Conservation (phyloP, 768 basidiomycete species). For the Krasilnikovozyma curviuscula region DNA sequence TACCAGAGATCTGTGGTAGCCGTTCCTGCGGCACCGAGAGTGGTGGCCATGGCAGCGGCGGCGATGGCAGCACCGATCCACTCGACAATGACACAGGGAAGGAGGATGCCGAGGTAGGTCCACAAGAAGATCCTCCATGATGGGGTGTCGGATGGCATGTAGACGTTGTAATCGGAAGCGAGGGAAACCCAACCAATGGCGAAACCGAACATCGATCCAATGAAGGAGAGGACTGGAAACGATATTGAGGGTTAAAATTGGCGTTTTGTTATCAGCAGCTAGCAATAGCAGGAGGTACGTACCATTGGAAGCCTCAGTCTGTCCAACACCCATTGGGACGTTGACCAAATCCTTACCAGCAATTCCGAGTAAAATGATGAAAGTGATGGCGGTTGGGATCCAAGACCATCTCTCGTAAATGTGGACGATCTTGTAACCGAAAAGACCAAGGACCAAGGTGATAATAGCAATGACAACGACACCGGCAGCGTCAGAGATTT, state of each 20-base stretch:
- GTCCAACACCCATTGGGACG: constrained; percentile 22
- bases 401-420: constrained; percentile 30
- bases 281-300: no score
- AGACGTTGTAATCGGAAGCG: constrained; percentile 30
- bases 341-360: constrained; percentile 20
- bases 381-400: constrained; percentile 30
- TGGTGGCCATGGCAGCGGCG: constrained; percentile 25
- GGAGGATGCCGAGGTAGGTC: constrained; percentile 28
- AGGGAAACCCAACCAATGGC: constrained; percentile 26
- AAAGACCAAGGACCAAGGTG: constrained; percentile 39
- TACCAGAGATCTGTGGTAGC: no score
- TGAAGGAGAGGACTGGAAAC: constrained; percentile 31
- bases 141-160: constrained; percentile 28
- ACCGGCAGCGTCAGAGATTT: constrained; percentile 21
- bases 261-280: no score
- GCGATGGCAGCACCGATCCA: constrained; percentile 34
- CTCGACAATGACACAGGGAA: constrained; percentile 29
- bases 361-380: constrained; percentile 25
- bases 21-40: constrained; percentile 26
- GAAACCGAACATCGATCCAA: constrained; percentile 21
- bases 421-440: constrained; percentile 32
- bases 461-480: constrained; percentile 45
- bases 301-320: constrained; percentile 24
- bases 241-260: no score
- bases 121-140: constrained; percentile 28